phyloP scores from a whole-genome alignment of 1,139 yeast genomes.

The Zygosaccharomyces sapae region DNA sequence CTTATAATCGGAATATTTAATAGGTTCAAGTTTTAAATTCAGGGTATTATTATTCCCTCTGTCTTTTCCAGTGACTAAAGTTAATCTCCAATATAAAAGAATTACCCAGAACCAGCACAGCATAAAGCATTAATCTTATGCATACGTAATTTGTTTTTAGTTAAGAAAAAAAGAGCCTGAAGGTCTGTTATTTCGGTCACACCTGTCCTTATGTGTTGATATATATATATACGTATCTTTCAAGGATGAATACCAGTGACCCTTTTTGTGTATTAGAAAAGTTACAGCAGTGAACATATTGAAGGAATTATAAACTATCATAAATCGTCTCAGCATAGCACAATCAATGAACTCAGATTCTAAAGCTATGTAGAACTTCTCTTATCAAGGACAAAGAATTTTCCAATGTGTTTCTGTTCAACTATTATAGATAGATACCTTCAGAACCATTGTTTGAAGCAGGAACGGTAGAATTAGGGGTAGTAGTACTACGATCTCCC shows the following conservation, averaged over 20 bases:
- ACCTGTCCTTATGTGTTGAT: background rate
- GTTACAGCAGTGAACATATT: background rate
- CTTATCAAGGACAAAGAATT: background rate
- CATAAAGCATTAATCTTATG: conserved; percentile 5
- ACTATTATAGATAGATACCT: background rate
- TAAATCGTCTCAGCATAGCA: no score
- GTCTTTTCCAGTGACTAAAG: background rate
- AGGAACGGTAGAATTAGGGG: background rate
- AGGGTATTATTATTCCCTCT: background rate
- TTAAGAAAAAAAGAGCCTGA: background rate
- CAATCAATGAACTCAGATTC: no score
- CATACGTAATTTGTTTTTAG: no score
- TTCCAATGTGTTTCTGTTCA: background rate
- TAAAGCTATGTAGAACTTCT: background rate
- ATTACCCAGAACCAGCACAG: conserved; percentile 2
- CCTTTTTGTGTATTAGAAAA: background rate
- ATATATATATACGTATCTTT: background rate
- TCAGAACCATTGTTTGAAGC: background rate
- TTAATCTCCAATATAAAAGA: background rate
- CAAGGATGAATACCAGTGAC: background rate
- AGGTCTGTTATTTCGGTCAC: background rate
- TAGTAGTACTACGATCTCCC: background rate
- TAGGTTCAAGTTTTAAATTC: conserved; percentile 2
- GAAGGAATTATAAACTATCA: no score
- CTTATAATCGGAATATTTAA: background rate